Percentiles rank a stretch among this genome's conserved stretches.
phyloP scores from a whole-genome alignment of 129 eudicot genomes.

The Centella asiatica region DNA sequence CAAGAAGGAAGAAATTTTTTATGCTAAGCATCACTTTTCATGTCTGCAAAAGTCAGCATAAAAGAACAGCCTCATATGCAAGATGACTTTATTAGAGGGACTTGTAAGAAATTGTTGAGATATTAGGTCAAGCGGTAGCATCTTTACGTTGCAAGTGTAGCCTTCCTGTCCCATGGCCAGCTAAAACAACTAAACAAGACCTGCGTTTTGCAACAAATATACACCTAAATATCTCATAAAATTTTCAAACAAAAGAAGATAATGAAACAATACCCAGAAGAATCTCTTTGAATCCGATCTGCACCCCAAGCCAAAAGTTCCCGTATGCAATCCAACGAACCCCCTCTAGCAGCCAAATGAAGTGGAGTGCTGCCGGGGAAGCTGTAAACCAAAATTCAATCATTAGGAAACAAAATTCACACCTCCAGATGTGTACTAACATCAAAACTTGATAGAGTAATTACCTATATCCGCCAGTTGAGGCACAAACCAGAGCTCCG shows the following conservation, averaged over 20 bases:
- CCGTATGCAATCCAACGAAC: conserved; percentile 92
- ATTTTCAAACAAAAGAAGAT: not conserved
- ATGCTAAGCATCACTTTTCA: not conserved
- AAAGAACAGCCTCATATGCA: not conserved
- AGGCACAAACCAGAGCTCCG: conserved; percentile 95
- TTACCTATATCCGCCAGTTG: conserved; percentile 92
- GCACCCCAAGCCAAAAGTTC: conserved; percentile 99
- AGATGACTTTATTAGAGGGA: not conserved
- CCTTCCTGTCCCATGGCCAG: not conserved
- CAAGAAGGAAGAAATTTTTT: not conserved
- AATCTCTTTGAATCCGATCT: conserved; percentile 84
- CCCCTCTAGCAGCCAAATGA: conserved; percentile 98
- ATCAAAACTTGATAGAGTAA: conserved; percentile 1
- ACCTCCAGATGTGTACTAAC: not conserved
- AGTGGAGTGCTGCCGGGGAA: conserved; percentile 89
- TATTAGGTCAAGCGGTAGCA: not conserved
- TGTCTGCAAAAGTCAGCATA: not conserved
- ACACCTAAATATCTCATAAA: not conserved
- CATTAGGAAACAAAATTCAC: not conserved
- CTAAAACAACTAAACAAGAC: not conserved
- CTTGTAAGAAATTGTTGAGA: not conserved
- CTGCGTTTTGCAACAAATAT: too few species aligned
- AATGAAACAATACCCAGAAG: conserved; percentile 52
- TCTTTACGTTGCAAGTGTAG: not conserved
- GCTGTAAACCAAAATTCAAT: conserved; percentile 22